Evolutionary conservation across 345 rosid genomes (phyloP), one percentile per base, ranked within the genome.

Genomic region (Gossypium stocksii): DNA sequence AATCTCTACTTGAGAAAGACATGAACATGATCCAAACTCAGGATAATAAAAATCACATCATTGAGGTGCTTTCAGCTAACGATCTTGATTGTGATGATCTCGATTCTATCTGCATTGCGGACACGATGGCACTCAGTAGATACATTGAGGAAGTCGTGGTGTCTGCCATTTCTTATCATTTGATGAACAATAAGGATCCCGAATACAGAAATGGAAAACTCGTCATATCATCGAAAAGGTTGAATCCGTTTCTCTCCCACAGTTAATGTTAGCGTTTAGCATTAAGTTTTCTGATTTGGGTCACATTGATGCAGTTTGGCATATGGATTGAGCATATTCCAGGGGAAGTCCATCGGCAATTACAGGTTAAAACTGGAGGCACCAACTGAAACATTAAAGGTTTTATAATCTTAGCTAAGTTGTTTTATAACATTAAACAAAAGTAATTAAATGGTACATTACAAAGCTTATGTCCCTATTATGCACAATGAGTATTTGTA

Each of bases 11-110:
- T 49, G 98, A 93, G 79, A 85, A 87, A n/a, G 99, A 93, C 79
- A 95, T 95, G 99, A 93, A 89, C 84, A 89, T 79, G 92, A 90
- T 95, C 64, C 90, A 90, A 86, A 89, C 91, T 78, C 94, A 88
- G 77, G 99, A 95, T 66, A 95, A 93, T 52, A 85, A 88, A 76
- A 95, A 89, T 78, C 98, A 95, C 71, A 88, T 95, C 79, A 80
- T 86, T 86, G 98, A 95, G 82, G 98, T 95, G 56, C 90, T 95
- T 56, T 90, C 96, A 3, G 86, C 88, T 9, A 95, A 95, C 68
- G 98, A 95, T 81, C 87, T 95, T 2, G 91, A 89, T 64, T 95
- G 98, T 5, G 98, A 91, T 77, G 99, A 91, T 77, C 88, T 93
- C 10, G 93, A 93, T 52, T 83, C 91, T 0, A 85, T 93, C 73